phyloP scores from a whole-genome alignment of 2,329 filamentous ascomycete genomes.

The Epichloe coenophiala region DNA sequence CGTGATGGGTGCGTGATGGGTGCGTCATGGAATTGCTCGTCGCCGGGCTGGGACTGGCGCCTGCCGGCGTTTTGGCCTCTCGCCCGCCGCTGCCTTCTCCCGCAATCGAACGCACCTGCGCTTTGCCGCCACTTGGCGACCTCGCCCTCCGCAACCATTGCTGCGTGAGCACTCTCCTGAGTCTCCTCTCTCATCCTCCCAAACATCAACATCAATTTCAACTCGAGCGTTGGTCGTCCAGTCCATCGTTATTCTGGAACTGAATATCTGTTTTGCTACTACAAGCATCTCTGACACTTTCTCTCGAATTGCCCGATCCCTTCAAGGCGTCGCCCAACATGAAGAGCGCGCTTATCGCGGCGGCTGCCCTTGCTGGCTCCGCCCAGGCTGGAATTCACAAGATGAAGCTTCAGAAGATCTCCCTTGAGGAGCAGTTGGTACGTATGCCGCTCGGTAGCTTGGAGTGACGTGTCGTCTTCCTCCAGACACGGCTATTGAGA shows the following conservation, averaged over 20 bases:
- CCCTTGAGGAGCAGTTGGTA: slow-evolving; percentile 84
- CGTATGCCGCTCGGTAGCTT: slow-evolving; percentile 21
- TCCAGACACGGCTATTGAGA: slow-evolving; percentile 1
- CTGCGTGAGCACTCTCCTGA: background rate
- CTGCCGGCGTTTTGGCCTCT: background rate
- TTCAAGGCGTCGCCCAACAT: slow-evolving; percentile 39
- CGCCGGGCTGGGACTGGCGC: background rate
- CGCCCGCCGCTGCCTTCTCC: background rate
- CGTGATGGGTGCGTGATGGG: too few relatives aligned
- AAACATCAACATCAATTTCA: background rate
- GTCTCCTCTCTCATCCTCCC: background rate
- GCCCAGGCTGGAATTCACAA: slow-evolving; percentile 82
- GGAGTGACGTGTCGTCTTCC: background rate
- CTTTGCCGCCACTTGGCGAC: background rate
- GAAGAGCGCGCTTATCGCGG: slow-evolving; percentile 74
- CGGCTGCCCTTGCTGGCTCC: slow-evolving; percentile 68
- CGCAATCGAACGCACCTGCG: too few relatives aligned
- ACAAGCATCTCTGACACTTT: background rate
- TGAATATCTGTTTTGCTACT: background rate
- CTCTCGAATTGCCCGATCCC: too few relatives aligned
- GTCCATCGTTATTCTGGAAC: background rate
- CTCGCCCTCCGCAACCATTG: background rate
- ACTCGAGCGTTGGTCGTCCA: background rate
- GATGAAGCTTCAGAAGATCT: slow-evolving; percentile 95
- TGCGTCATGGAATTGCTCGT: too few relatives aligned